Percentiles rank a stretch among this genome's conserved stretches.
Conservation (phyloP, 192 early-diverging fungal species). For the Kappamyces sp. region DNA sequence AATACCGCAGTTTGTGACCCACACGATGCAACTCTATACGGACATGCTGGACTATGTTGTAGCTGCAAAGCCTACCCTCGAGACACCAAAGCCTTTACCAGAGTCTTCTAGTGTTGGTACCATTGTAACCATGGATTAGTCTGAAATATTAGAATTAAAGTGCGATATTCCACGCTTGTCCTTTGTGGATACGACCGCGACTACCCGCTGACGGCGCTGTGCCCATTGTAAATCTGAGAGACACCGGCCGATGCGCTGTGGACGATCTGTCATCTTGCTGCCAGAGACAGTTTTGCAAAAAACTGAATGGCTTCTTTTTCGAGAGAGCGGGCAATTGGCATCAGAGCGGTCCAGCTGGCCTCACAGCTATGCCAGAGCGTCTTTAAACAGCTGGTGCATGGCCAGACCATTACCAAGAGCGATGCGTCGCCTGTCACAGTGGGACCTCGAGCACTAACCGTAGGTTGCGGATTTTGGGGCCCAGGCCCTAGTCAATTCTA, state of each 20-base stretch:
- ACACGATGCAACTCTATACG: constrained; percentile 29
- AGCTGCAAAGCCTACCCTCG: constrained; percentile 27
- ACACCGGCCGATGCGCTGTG: too few relatives aligned
- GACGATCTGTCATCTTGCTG: too few relatives aligned
- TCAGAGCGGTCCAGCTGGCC: constrained; percentile 83
- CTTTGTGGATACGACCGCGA: too few relatives aligned
- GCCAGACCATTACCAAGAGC: constrained; percentile 80
- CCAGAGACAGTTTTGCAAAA: too few relatives aligned
- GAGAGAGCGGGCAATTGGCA: constrained; percentile 72
- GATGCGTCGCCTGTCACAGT: constrained; percentile 97
- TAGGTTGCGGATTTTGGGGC: constrained; percentile 85
- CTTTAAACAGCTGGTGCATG: constrained; percentile 76
- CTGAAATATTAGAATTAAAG: too few relatives aligned
- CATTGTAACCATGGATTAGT: too few relatives aligned
- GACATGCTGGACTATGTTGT: constrained; percentile 26
- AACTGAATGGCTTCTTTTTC: background rate
- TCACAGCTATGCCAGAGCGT: constrained; percentile 83
- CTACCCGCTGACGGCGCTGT: too few relatives aligned
- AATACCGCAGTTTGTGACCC: constrained; percentile 26
- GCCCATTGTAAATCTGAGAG: too few relatives aligned
- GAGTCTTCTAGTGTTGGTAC: too few relatives aligned
- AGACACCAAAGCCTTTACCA: background rate
- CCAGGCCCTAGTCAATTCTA: constrained; percentile 88
- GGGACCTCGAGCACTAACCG: too few relatives aligned
- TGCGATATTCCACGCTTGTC: too few relatives aligned